These are phyloP conservation scores for Malus hybrid DNA, from an alignment of 331 rosid species.

Conservation along the genomic window DNA sequence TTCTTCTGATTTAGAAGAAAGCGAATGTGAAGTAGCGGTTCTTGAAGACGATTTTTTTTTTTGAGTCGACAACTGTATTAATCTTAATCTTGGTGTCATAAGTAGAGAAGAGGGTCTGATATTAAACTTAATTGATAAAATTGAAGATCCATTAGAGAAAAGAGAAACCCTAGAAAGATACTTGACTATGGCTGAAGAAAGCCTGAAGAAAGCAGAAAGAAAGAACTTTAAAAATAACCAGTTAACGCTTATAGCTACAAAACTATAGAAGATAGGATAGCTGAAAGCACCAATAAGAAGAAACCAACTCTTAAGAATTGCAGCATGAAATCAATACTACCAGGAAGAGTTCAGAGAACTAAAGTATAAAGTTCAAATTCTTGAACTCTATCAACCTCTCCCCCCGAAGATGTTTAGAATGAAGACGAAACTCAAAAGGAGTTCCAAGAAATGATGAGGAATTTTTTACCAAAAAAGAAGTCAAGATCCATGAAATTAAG, in stretches of 20 bases:
- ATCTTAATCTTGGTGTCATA: neutral
- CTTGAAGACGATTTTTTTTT: neutral
- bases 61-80: too few species aligned
- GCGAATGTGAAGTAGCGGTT: neutral
- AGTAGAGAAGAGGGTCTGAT: neutral
- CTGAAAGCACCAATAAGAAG: neutral
- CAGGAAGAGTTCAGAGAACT: neutral
- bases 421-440: neutral
- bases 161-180: too few species aligned
- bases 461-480: neutral
- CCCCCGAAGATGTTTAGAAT: neutral
- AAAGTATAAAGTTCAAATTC: neutral
- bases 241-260: neutral
- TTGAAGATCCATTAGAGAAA: too few species aligned
- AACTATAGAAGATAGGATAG: neutral
- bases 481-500: too few species aligned
- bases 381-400: neutral
- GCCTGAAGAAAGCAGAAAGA: too few species aligned
- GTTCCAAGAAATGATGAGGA: neutral
- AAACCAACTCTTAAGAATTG: neutral
- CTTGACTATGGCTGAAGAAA: too few species aligned
- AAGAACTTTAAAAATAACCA: neutral
- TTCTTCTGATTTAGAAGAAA: neutral
- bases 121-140: neutral
- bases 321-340: neutral